Evolutionary conservation across 768 basidiomycete genomes (phyloP), one percentile per base, ranked within the genome.

Genomic region (Termitomyces sp.): DNA sequence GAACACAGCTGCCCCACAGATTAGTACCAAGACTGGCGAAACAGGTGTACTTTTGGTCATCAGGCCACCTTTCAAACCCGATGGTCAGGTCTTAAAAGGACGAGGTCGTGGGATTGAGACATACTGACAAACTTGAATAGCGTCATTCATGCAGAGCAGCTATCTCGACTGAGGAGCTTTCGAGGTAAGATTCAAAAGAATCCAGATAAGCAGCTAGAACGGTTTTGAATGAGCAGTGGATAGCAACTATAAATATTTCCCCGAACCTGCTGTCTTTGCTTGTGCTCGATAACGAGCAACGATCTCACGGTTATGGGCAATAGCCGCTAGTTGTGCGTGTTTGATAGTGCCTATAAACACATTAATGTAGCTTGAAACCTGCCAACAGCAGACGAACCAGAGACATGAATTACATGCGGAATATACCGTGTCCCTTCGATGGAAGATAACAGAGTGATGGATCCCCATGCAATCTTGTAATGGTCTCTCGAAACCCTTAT

Each of bases 401-500:
- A 91, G 14, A 93, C 75, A 65, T 91, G 91, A 0, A 95, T 75
- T 5, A 95, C 87, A 61, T 90, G 80, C 0, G 93, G 93, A 28
- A 95, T 81, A 56, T 83, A 80, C 20, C 74, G 76, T 40, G 71
- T 64, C 1, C 85, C 82, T 7, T 88, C 83, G 43, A 95, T 79
- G 3, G 74, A 67, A 0, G 84, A 82, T 50, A 96, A 68, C 16
- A 95, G 73, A 0, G 90, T 91, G 20, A 93, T 67, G 0, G 86
- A 89, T 0, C 84, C 92, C 90, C 91, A 92, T 0, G 90, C 88
- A 38, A 89, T 82, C 4, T 80, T 81, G 67, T 92, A 85, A 59
- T 91, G 89, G 53, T 92, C 91, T 55, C 94, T 78, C 33, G 88
- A 88, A 32, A 94, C 89, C 46, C 93, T 88, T 46, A 95, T 82